Evolutionary conservation across 2,329 filamentous ascomycete species (phyloP).

Genomic region (Emydomyces testavorans): DNA sequence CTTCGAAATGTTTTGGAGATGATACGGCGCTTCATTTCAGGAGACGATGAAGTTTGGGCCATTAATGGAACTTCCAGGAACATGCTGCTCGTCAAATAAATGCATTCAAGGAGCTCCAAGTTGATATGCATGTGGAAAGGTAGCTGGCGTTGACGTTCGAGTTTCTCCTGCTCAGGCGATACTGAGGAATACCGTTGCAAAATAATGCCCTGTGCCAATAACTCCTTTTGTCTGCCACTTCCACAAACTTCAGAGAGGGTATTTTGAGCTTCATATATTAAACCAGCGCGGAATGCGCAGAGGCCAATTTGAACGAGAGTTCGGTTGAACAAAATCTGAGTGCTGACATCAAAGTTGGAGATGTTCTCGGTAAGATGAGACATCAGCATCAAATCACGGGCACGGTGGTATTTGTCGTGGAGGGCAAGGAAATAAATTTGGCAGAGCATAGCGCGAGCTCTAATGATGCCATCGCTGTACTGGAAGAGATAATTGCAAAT

Average conservation of each 20-base stretch:
- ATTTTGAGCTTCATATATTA: conserved; percentile 95
- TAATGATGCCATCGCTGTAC: conserved; percentile 89
- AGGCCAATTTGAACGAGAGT: conserved; percentile 95
- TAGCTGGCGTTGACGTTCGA: conserved; percentile 92
- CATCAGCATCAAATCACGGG: conserved; percentile 99
- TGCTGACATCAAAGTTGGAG: conserved; percentile 88
- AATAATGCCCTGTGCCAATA: conserved; percentile 94
- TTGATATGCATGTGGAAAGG: conserved; percentile 99
- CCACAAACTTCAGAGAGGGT: conserved; percentile 97
- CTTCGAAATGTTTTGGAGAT: conserved; percentile 99
- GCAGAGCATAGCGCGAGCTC: conserved; percentile 92
- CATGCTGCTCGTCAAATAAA: conserved; percentile 99
- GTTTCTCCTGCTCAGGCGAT: conserved; percentile 90
- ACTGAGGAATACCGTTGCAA: conserved; percentile 95
- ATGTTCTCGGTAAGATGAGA: conserved; percentile 98
- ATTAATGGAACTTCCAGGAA: conserved; percentile 94
- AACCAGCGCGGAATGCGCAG: conserved; percentile 91
- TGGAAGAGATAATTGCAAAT: conserved; percentile 93
- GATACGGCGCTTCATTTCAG: conserved; percentile 91
- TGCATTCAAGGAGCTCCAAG: conserved; percentile 91
- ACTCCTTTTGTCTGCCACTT: conserved; percentile 92
- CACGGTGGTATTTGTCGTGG: conserved; percentile 95
- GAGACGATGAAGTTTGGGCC: conserved; percentile 90
- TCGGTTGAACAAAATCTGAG: conserved; percentile 97
- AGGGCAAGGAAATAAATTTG: conserved; percentile 97